Base-by-base conservation (phyloP, 75 land plant species). In the Isoetes taiwanensis region DNA sequence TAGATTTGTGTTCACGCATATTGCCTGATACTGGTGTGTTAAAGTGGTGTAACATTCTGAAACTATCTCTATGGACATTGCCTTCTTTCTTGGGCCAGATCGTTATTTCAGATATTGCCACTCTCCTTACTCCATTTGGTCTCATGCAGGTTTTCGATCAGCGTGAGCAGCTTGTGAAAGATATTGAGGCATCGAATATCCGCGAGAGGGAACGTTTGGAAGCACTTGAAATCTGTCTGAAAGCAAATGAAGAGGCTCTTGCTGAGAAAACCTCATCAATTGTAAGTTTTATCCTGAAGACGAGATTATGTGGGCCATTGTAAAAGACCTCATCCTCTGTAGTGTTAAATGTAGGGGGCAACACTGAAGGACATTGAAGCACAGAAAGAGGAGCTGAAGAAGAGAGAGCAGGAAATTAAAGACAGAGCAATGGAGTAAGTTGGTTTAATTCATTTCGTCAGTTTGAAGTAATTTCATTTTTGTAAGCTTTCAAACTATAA, bases 221-320 rank as follows among this genome's bases (percentile, higher is more conserved):
- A 32, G 74, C 35, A 33, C 38, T 64, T 8, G 69, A 71, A 43
- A 40, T 23, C 30, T 33, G 56, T 28, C 53, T 71, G 56, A 71
- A 58, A 28, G 21, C 62, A 5, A 43, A 53, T 46, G 74, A 71
- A 52, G 63, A 48, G 48, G 43, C 52, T 21, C 26, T 71, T n/a
- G 71, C 52, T 8, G 62, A 64, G 29, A 48, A 64, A 30, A 5
- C 19, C 2, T 40, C 27, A 16, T 4, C 1, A 24, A 17, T 19
- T 30, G 2, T 31, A 34, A 3, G n/a, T n/a, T n/a, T n/a, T n/a
- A n/a, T n/a, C n/a, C n/a, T n/a, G 76, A 60, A 58, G 14, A 41
- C 30, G 76, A 78, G 57, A 78, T 74, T 43, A 29, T 80, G 43
- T 74, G 62, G 61, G 84, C 74, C 21, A 76, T 76, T 52, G 82